Evolutionary conservation across 805 yeast species (phyloP).

Genomic region (Hanseniaspora occidentalis): DNA sequence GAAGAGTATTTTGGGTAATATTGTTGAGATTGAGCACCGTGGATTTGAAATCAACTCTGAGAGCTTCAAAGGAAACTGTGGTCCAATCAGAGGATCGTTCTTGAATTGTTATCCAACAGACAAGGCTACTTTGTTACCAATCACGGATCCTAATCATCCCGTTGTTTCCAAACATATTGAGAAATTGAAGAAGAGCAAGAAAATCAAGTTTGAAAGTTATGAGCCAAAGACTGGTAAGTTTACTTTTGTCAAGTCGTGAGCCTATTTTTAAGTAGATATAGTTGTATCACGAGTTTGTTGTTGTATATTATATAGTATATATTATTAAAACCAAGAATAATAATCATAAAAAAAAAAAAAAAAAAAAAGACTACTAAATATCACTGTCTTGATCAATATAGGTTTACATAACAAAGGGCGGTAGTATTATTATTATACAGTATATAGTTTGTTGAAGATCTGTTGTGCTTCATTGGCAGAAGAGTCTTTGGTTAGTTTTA

Average conservation of each 20-base stretch:
- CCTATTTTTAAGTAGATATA: background rate
- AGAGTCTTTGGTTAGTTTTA: background rate
- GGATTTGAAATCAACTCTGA: conserved; percentile 41
- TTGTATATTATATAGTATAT: background rate
- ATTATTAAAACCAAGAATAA: background rate
- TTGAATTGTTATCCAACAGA: conserved; percentile 75
- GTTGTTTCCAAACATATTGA: conserved; percentile 55
- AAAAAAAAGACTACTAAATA: too few relatives aligned
- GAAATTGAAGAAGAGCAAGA: conserved; percentile 40
- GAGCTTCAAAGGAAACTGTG: conserved; percentile 71
- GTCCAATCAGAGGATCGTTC: conserved; percentile 58
- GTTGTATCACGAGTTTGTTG: background rate
- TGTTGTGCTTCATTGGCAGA: background rate
- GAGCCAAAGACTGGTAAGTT: conserved; percentile 66
- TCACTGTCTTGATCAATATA: too few relatives aligned
- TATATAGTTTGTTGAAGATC: background rate
- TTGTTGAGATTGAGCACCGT: conserved; percentile 59
- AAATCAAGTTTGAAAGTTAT: conserved; percentile 55
- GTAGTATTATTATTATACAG: too few relatives aligned
- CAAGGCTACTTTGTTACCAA: conserved; percentile 55
- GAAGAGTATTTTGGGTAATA: conserved; percentile 50
- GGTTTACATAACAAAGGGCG: too few relatives aligned
- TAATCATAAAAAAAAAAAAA: too few relatives aligned
- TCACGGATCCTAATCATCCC: conserved; percentile 68
- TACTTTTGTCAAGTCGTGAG: conserved; percentile 34